phyloP scores from a whole-genome alignment of 352 stramenopile species.

The Blastocystis sp. region DNA sequence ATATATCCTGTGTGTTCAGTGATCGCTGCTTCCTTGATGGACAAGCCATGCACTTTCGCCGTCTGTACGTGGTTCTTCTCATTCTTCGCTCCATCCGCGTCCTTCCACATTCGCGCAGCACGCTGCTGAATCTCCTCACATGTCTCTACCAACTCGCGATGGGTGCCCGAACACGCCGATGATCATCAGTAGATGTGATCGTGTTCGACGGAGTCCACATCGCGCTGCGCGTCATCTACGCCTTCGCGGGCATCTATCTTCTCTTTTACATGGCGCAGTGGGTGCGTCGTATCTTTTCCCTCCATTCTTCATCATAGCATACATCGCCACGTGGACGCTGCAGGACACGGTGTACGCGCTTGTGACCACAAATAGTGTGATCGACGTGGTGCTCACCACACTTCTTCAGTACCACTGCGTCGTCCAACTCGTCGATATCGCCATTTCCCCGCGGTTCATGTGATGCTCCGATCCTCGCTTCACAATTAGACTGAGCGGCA shows the following conservation, averaged over 20 bases:
- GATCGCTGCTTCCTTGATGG: slow-evolving; percentile 18
- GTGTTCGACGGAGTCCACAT: not conserved
- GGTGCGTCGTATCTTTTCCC: not conserved
- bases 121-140: not conserved
- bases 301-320: slow-evolving; percentile 7
- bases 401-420: slow-evolving; percentile 23
- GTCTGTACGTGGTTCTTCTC: slow-evolving; percentile 19
- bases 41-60: slow-evolving; percentile 41
- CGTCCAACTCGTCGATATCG: slow-evolving; percentile 18
- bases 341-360: slow-evolving; percentile 24
- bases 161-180: not conserved
- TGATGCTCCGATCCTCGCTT: not conserved
- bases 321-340: not conserved
- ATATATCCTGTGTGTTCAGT: slow-evolving; percentile 29
- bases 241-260: slow-evolving; percentile 27
- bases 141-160: not conserved
- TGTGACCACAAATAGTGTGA: not conserved
- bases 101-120: not conserved
- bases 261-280: slow-evolving; percentile 41
- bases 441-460: not conserved
- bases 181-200: not conserved
- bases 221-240: not conserved
- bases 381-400: slow-evolving; percentile 17
- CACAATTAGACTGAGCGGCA: not conserved
- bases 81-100: slow-evolving; percentile 12